Base-by-base conservation (phyloP, 176 grass and related monocot genomes). In the Ananas comosus region DNA sequence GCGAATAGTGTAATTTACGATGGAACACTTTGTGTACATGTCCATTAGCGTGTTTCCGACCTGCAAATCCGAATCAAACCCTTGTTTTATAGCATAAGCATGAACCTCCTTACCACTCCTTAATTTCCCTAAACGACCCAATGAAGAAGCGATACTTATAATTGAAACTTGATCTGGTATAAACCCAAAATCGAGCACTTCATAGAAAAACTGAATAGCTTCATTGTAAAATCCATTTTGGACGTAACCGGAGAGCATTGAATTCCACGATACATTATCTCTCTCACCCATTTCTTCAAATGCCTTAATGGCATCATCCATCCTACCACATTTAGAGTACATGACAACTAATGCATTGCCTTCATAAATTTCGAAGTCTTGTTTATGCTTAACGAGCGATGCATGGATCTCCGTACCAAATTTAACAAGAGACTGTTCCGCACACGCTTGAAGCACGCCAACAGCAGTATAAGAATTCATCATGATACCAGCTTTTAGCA, bases 251-350 rank as follows among this genome's bases (percentile, higher is more conserved):
- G 93, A 90, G 25, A 96, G 83, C 83, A 92, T 81, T 52, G 92
- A 89, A 65, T 92, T 96, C 88, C 93, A 96, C 59, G 93, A 89
- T 72, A 96, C 77, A 70, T 87, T 77, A 54, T 92, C 88, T 71
- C 73, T 92, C 24, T 87, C 79, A 77, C 29, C 70, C 75, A 90
- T 89, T 49, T 89, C 68, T 64, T 16, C 0, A 50, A 96, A 96
- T 14, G 89, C 84, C 71, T 66, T 73, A 9, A 47, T 13, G 27
- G 88, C 93, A 9, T 81, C 69, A 54, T 81, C 73, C 54, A 90
- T 83, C 48, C 52, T 13, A 5, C 86, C 76, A 61, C 81, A 92
- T 66, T 67, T 96, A 4, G 88, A 59, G 47, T 96, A 96, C 76
- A 96, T 82, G 50, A 87, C 64, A 65, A 92, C 51, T 79, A 96